phyloP scores from a whole-genome alignment of 441 rosid genomes.

The Populus hybrid region DNA sequence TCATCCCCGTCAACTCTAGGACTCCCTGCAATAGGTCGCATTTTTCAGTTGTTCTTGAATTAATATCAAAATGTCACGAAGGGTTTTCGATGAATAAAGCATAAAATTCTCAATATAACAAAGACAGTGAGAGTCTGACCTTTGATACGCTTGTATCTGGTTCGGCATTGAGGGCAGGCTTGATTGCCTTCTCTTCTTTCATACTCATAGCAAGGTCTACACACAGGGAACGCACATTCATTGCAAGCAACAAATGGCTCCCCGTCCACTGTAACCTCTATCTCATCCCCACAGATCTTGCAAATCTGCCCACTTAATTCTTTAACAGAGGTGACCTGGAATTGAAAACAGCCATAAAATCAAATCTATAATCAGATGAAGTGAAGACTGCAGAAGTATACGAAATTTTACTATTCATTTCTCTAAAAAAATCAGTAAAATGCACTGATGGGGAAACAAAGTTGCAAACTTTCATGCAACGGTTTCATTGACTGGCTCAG shows the following conservation, averaged over 20 bases:
- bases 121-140: slow-evolving; percentile 32
- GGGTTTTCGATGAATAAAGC: not conserved
- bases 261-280: slow-evolving; percentile 56
- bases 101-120: not conserved
- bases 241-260: slow-evolving; percentile 87
- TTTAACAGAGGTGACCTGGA: slow-evolving; percentile 61
- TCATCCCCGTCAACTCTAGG: slow-evolving; percentile 84
- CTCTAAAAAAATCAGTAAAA: not conserved
- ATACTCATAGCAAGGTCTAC: slow-evolving; percentile 57
- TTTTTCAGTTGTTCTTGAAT: slow-evolving; percentile 5
- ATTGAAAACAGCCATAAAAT: slow-evolving; percentile 10
- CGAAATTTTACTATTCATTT: slow-evolving; percentile 10
- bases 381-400: slow-evolving; percentile 5
- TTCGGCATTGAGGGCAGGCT: slow-evolving; percentile 84
- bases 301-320: slow-evolving; percentile 73
- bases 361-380: slow-evolving; percentile 4
- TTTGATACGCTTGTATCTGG: slow-evolving; percentile 71
- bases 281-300: slow-evolving; percentile 83
- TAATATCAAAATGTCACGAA: not conserved
- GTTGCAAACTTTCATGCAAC: slow-evolving; percentile 22
- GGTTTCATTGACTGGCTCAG: slow-evolving; percentile 20
- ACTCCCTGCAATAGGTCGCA: slow-evolving; percentile 46
- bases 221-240: slow-evolving; percentile 49
- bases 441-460: slow-evolving; percentile 17
- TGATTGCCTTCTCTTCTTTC: slow-evolving; percentile 85